A percentile compares a stretch with the other conserved stretches of the same genome.
phyloP scores from a whole-genome alignment of 495 filamentous ascomycete genomes.

The Corynascus novoguineensis region DNA sequence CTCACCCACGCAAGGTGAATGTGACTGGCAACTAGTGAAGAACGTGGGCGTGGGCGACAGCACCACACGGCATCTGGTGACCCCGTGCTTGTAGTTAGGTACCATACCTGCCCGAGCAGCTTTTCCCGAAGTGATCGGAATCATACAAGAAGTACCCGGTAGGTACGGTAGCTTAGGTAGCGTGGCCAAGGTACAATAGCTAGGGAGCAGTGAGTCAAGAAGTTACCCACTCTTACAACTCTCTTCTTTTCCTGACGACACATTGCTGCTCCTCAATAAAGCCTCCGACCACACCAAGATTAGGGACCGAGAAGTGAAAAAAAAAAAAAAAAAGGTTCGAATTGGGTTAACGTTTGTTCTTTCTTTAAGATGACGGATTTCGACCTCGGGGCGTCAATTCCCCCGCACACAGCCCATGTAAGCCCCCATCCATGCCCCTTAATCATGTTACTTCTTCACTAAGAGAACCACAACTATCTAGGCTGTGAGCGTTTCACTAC shows the following conservation, averaged over 20 bases:
- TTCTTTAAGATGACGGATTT: constrained; percentile 35
- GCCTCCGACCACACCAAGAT: neutral
- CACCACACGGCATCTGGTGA: neutral
- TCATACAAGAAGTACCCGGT: neutral
- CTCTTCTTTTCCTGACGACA: neutral
- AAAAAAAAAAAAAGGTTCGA: neutral
- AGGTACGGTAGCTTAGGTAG: neutral
- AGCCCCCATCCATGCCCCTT: constrained; percentile 22
- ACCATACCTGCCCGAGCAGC: too few relatives aligned
- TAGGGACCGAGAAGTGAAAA: neutral
- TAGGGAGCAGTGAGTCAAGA: constrained; percentile 6
- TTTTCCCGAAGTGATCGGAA: too few relatives aligned
- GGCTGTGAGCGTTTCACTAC: constrained; percentile 94
- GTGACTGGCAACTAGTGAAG: neutral
- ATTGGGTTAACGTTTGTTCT: neutral
- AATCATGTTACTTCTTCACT: neutral
- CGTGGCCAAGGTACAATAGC: neutral
- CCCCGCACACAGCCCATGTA: constrained; percentile 57
- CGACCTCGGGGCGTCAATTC: constrained; percentile 53
- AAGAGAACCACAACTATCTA: constrained; percentile 33
- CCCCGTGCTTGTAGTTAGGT: neutral
- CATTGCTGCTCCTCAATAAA: neutral
- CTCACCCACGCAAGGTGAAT: neutral
- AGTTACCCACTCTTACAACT: neutral
- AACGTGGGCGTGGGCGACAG: constrained; percentile 8